Evolutionary conservation across 495 filamentous ascomycete genomes (phyloP), one percentile per base, ranked within the genome.

Genomic region (Annulohypoxylon maeteangense): DNA sequence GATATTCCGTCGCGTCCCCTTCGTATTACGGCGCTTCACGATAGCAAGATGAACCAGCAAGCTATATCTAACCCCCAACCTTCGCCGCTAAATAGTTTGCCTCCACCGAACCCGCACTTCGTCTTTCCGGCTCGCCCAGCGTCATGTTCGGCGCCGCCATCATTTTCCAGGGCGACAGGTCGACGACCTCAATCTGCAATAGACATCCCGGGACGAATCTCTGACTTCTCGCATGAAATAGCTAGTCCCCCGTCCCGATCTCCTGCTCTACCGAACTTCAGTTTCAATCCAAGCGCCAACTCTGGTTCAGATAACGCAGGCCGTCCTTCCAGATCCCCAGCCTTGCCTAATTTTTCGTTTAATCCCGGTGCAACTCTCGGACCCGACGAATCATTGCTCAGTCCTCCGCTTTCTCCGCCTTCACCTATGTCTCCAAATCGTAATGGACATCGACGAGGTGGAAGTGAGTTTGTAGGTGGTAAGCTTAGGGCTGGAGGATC

Each of bases 401-500:
- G 79, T 47, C 84, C 80, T 5, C 78, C 78, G n/a, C 75, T 78
- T 36, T 78, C 82, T 16, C 82, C 84, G 7, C 67, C 67, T 14
- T 84, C 85, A n/a, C 82, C 86, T 6, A 74, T 81, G 4, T 74
- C 74, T 34, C 78, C 86, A 2, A 81, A 77, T 16, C 88, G 89
- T 27, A 78, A 74, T 51, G 78, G 82, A 2, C 93, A 96, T 75
- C 85, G 89, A 58, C 85, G 93, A 67, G 90, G 90, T 45, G 89
- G 85, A 6, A 94, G 92, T 75, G 92, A 94, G 79, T 91, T 93
- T 71, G 89, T 95, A 47, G 92, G 91, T 25, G 90, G 88, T 23
- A 92, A 92, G 71, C 88, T 88, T 22, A 86, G 87, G 45, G 78
- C 84, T 36, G 85, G 80, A 65, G 85, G 77, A 29, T 84, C 86